phyloP scores from a whole-genome alignment of 371 early-diverging fungal genomes.

The Umbelopsis sp. region DNA sequence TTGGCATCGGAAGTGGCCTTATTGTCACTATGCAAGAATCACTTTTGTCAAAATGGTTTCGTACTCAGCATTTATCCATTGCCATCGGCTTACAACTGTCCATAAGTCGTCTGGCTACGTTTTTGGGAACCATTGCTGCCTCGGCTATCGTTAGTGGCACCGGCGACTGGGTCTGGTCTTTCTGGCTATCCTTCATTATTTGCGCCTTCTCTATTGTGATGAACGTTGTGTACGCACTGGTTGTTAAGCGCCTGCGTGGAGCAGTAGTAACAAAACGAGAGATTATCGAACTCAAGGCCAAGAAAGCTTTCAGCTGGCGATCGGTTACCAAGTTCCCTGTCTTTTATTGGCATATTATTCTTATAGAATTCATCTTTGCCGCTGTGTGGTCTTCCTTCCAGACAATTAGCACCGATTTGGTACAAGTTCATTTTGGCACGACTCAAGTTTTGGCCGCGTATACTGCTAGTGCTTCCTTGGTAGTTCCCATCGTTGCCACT shows the following conservation, averaged over 20 bases:
- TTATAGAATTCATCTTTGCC: constrained; percentile 51
- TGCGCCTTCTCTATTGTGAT: constrained; percentile 49
- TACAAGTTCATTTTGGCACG: constrained; percentile 45
- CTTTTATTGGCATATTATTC: constrained; percentile 53
- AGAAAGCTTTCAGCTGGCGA: constrained; percentile 44
- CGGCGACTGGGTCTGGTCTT: constrained; percentile 54
- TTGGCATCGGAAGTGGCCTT: constrained; percentile 58
- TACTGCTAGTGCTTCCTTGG: constrained; percentile 54
- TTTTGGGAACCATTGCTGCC: constrained; percentile 53
- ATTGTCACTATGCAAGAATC: constrained; percentile 66
- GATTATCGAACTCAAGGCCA: constrained; percentile 31
- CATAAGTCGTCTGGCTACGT: constrained; percentile 52
- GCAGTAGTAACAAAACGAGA: constrained; percentile 29
- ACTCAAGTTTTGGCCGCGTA: constrained; percentile 50
- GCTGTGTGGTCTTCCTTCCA: constrained; percentile 62
- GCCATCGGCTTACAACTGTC: constrained; percentile 58
- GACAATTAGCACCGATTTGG: constrained; percentile 50
- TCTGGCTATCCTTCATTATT: constrained; percentile 55
- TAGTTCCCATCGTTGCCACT: constrained; percentile 57
- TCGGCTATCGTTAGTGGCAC: constrained; percentile 45
- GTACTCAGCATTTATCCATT: constrained; percentile 39
- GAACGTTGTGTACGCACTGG: constrained; percentile 50
- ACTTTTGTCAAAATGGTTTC: constrained; percentile 61
- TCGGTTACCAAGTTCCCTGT: constrained; percentile 50
- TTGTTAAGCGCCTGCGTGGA: constrained; percentile 43